These are phyloP conservation scores for Diplodia sapinea DNA, from an alignment of 2,329 filamentous ascomycete species.

Conservation along the genomic window DNA sequence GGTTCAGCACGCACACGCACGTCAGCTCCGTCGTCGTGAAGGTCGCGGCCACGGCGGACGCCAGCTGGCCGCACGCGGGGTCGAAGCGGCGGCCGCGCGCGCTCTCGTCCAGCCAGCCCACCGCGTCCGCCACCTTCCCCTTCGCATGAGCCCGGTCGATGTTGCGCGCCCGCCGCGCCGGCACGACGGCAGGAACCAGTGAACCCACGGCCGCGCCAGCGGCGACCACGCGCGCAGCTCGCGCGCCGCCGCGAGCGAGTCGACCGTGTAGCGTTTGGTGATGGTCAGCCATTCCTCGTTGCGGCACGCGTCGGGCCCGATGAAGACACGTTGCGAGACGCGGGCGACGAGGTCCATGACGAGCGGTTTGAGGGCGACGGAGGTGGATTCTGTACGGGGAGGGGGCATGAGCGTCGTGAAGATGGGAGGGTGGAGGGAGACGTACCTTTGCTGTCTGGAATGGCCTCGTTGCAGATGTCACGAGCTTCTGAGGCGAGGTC, in stretches of 20 bases:
- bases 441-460: neutral
- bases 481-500: neutral
- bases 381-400: conserved; percentile 30
- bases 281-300: conserved; percentile 50
- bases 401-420: neutral
- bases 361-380: conserved; percentile 9
- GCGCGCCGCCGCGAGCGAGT: conserved; percentile 42
- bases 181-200: conserved; percentile 7
- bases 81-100: neutral
- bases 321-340: conserved; percentile 58
- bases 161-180: neutral
- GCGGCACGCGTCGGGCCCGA: conserved; percentile 45
- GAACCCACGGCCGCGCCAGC: conserved; percentile 40
- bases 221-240: conserved; percentile 44
- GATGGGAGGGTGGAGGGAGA: neutral
- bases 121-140: conserved; percentile 4
- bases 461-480: neutral
- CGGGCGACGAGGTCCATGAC: conserved; percentile 59
- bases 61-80: neutral
- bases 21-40: conserved; percentile 26
- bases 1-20: conserved; percentile 15
- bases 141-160: no score
- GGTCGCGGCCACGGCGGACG: conserved; percentile 33
- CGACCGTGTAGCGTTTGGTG: conserved; percentile 45
- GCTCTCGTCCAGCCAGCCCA: conserved; percentile 2